Base-by-base conservation (phyloP, 805 yeast genomes). In the Teunomyces cretensis region DNA sequence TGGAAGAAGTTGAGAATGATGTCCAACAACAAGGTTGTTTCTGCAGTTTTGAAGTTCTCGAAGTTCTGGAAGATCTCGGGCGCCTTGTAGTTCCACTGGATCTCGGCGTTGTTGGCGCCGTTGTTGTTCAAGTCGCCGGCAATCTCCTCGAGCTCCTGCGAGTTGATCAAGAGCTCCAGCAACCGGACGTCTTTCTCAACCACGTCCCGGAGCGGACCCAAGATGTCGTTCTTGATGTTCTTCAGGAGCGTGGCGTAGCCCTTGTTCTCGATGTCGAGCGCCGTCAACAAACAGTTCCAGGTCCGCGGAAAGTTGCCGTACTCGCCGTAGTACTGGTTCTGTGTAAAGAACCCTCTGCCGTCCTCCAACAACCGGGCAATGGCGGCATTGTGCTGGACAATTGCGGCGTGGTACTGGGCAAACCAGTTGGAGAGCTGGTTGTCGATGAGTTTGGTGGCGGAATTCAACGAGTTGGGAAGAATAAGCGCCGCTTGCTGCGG, bases 1-100 rank as follows among this genome's bases (percentile, higher is more conserved):
- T 69, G 72, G 57, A 81, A 84, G 57, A 81, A 81, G 41, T 83
- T 70, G 45, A 91, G 72, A 44, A 83, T 75, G 43, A 82, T 83
- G 58, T 88, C 84, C 48, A 88, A 69, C 46, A 81, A 48, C 51
- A 75, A 48, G 66, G 72, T 63, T 80, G 74, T 67, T 88, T 81
- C 63, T 69, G 68, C 56, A 31, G 69, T 75, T 61, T 89, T 96
- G 53, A 84, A 81, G 49, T 73, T 74, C 58, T 88, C 94, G 60
- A 89, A 84, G 51, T 80, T 80, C 53, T 83, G 84, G 58, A 87
- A 85, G 35, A 86, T 80, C 44, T 76, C 80, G 2, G 96, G 92
- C 2, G 94, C 92, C 60, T 83, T 82, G 43, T 79, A 70, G 50
- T 82, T 83, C 96, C 96, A 89, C 54, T 79, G 77, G 30, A 71